Evolutionary conservation across 2,329 filamentous ascomycete genomes (phyloP).

Genomic region (Leptographium wingfieldii): DNA sequence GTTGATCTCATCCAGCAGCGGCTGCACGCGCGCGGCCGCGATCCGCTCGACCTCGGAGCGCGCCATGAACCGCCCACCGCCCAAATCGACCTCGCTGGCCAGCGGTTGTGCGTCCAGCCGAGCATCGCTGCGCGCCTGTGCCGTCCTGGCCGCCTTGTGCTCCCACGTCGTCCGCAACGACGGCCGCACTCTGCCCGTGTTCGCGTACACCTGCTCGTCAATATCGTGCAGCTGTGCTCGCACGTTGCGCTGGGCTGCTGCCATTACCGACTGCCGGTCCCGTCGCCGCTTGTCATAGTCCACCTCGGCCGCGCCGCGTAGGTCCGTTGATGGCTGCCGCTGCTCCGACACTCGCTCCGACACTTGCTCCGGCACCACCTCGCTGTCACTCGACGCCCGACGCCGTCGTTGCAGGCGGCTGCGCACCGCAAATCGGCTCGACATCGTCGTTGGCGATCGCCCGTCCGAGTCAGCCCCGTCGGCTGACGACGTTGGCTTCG

Average conservation of each 20-base stretch:
- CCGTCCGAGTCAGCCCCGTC: too few relatives aligned
- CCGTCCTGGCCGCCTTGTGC: constrained; percentile 56
- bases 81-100: constrained; percentile 49
- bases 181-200: constrained; percentile 62
- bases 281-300: constrained; percentile 54
- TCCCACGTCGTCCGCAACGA: constrained; percentile 68
- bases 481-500: constrained; percentile 16
- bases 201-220: constrained; percentile 65
- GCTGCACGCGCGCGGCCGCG: constrained; percentile 64
- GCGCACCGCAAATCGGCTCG: not conserved
- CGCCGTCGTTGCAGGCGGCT: constrained; percentile 36
- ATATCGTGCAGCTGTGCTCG: constrained; percentile 63
- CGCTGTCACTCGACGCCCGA: constrained; percentile 51
- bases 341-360: constrained; percentile 31
- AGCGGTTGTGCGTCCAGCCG: constrained; percentile 42
- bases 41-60: constrained; percentile 68
- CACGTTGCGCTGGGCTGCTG: constrained; percentile 77
- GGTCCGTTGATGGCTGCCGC: not conserved
- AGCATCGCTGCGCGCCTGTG: constrained; percentile 49
- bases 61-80: constrained; percentile 69
- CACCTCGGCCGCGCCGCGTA: not conserved
- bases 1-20: constrained; percentile 73
- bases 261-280: constrained; percentile 64
- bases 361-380: constrained; percentile 36
- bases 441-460: not conserved